Percentiles rank a stretch among this genome's conserved stretches.
phyloP scores from a whole-genome alignment of 1,284 basidiomycete species.

The Pisolithus thermaeus region DNA sequence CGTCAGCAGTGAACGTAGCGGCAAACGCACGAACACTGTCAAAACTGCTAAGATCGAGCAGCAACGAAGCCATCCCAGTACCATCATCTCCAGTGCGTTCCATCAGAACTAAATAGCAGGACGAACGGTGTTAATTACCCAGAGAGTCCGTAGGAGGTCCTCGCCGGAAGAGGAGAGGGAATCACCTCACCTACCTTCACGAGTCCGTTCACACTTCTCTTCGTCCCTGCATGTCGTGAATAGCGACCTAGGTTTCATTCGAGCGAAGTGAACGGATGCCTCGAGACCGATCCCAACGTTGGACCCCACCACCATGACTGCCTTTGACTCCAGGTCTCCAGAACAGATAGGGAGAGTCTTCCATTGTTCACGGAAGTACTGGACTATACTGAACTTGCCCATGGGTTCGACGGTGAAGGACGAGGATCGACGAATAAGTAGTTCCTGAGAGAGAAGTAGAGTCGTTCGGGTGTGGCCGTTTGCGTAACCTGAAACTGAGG shows the following conservation, averaged over 20 bases:
- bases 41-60: slow-evolving; percentile 20
- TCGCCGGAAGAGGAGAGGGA: too few relatives aligned
- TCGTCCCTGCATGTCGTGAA: slow-evolving; percentile 21
- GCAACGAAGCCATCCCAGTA: slow-evolving; percentile 10
- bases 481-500: too few relatives aligned
- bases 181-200: slow-evolving; percentile 11
- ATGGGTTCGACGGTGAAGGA: slow-evolving; percentile 17
- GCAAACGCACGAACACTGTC: slow-evolving; percentile 18
- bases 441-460: background rate
- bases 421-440: slow-evolving; percentile 14
- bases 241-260: slow-evolving; percentile 20
- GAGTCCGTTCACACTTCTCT: slow-evolving; percentile 21
- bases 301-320: slow-evolving; percentile 25
- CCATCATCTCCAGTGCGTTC: background rate
- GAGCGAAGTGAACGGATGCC: slow-evolving; percentile 20
- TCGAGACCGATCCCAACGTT: slow-evolving; percentile 31
- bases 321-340: slow-evolving; percentile 18
- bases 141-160: too few relatives aligned
- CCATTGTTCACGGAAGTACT: slow-evolving; percentile 16
- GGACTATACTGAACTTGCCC: slow-evolving; percentile 8
- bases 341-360: slow-evolving; percentile 11
- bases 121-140: background rate
- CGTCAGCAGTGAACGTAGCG: slow-evolving; percentile 15
- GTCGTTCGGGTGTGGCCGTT: too few relatives aligned
- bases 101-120: slow-evolving; percentile 12